phyloP scores from a whole-genome alignment of 345 rosid genomes.

The Lepidium sativum region DNA sequence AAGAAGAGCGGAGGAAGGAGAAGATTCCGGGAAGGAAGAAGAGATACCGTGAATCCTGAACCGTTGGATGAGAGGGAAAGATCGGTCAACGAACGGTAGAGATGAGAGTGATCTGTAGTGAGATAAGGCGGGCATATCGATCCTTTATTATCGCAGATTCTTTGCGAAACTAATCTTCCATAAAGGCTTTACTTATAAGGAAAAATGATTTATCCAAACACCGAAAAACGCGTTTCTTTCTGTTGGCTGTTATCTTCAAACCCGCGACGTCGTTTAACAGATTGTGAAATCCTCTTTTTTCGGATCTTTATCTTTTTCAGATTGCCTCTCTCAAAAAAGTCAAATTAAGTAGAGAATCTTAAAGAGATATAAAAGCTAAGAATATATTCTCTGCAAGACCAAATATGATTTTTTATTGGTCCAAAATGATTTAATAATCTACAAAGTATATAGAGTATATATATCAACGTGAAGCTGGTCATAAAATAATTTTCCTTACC shows the following conservation, averaged over 20 bases:
- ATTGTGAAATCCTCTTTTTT: background rate
- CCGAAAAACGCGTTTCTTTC: conserved; percentile 10
- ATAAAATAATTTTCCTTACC: background rate
- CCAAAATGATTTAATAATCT: background rate
- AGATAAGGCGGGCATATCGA: conserved; percentile 33
- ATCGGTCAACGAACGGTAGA: conserved; percentile 30
- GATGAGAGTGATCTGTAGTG: conserved; percentile 35
- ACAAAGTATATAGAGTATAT: background rate
- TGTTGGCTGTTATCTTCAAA: background rate
- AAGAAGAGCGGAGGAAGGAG: conserved; percentile 24
- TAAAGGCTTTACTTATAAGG: conserved; percentile 1
- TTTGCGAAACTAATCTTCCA: background rate
- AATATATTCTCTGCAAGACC: background rate
- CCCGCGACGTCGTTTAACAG: background rate
- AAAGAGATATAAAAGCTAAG: background rate
- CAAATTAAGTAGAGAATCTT: background rate
- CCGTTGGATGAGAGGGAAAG: conserved; percentile 34
- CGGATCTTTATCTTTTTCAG: background rate
- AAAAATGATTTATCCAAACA: background rate
- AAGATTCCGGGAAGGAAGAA: conserved; percentile 25
- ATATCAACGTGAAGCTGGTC: background rate
- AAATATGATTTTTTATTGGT: too few relatives aligned
- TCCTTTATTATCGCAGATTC: background rate
- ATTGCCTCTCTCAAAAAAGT: background rate
- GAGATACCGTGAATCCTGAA: conserved; percentile 37